These are phyloP conservation scores for Salix exigua DNA, from an alignment of 345 rosid genomes.

Conservation along the genomic window DNA sequence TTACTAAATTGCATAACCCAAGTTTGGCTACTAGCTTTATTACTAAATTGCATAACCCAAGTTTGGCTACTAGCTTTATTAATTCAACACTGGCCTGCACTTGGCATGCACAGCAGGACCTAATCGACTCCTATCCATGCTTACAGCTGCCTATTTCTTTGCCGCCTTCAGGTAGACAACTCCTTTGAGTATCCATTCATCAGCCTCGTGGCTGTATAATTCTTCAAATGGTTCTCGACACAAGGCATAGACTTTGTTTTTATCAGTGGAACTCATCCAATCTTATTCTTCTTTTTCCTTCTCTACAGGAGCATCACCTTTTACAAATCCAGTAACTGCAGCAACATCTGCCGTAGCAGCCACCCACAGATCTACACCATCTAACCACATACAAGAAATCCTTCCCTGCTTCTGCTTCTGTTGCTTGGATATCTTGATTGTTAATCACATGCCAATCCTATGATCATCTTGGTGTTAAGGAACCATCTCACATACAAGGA, in stretches of 20 bases:
- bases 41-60: neutral
- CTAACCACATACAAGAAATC: constrained; percentile 21
- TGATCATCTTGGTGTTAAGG: constrained; percentile 43
- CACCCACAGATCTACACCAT: constrained; percentile 15
- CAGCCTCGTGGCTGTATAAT: constrained; percentile 39
- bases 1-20: no score
- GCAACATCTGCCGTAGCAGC: neutral
- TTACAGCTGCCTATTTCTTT: neutral
- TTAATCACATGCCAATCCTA: constrained; percentile 45
- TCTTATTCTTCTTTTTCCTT: constrained; percentile 13
- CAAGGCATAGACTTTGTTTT: constrained; percentile 26
- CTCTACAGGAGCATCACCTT: neutral
- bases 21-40: no score
- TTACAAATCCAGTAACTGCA: neutral
- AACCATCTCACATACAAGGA: constrained; percentile 39
- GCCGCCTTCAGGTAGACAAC: constrained; percentile 21
- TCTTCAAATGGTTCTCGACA: constrained; percentile 43
- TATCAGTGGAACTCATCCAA: constrained; percentile 20
- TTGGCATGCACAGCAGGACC: neutral
- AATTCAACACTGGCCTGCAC: neutral
- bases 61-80: neutral
- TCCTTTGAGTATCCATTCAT: constrained; percentile 48
- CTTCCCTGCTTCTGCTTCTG: neutral
- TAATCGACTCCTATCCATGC: neutral
- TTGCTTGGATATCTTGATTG: neutral